These are phyloP conservation scores for Suillus subluteus DNA, from an alignment of 768 basidiomycete species.

Conservation along the genomic window DNA sequence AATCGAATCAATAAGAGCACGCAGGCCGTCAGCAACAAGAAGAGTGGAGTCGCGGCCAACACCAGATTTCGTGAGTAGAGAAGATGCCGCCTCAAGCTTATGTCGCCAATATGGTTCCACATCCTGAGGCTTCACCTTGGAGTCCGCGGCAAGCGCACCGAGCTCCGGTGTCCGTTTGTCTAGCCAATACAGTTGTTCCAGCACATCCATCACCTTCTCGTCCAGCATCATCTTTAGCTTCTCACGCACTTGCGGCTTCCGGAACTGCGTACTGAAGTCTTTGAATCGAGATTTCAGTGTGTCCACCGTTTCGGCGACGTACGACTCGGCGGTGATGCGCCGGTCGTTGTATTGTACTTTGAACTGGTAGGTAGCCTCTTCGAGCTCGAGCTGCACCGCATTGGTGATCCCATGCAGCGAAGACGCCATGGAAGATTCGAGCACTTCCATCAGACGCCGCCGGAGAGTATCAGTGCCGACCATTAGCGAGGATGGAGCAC, in stretches of 20 bases:
- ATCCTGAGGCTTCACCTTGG: slow-evolving; percentile 69
- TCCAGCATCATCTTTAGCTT: slow-evolving; percentile 94
- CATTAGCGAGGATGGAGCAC: slow-evolving; percentile 68
- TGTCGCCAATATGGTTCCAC: slow-evolving; percentile 94
- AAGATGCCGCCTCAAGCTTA: slow-evolving; percentile 94
- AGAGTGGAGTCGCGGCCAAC: slow-evolving; percentile 93
- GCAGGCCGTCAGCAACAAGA: slow-evolving; percentile 92
- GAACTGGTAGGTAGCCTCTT: slow-evolving; percentile 98
- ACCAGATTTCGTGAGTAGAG: slow-evolving; percentile 92
- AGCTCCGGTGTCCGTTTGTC: slow-evolving; percentile 87
- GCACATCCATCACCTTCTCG: slow-evolving; percentile 95
- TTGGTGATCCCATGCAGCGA: slow-evolving; percentile 94
- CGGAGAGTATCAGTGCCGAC: slow-evolving; percentile 91
- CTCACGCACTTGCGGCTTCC: slow-evolving; percentile 65
- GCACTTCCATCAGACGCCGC: slow-evolving; percentile 91
- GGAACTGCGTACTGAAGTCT: slow-evolving; percentile 82
- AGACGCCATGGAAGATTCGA: slow-evolving; percentile 97
- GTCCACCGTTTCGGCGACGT: slow-evolving; percentile 97
- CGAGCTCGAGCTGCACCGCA: slow-evolving; percentile 94
- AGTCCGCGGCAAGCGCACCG: slow-evolving; percentile 66
- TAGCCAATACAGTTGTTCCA: slow-evolving; percentile 96
- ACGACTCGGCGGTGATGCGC: slow-evolving; percentile 91
- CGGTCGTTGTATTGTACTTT: slow-evolving; percentile 99
- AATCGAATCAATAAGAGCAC: slow-evolving; percentile 88
- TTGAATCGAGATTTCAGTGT: slow-evolving; percentile 88